phyloP scores from a whole-genome alignment of 805 yeast genomes.

The Hanseniaspora vineae region DNA sequence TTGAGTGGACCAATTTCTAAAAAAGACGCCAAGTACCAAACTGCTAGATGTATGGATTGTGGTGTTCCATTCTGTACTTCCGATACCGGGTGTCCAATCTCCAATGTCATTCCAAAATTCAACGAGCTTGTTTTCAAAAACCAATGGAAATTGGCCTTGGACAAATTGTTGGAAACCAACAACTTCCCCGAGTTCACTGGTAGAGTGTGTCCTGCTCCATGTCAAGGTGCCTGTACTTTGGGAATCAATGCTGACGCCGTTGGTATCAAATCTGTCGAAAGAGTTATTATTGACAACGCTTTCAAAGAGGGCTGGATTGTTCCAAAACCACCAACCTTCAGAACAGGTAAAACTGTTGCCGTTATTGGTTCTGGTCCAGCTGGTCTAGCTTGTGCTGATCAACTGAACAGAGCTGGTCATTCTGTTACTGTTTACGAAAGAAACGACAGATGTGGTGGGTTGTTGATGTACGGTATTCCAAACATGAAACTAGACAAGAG shows the following conservation, averaged over 20 bases:
- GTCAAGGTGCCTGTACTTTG: conserved; percentile 92
- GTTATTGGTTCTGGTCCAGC: conserved; percentile 95
- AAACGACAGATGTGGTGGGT: conserved; percentile 91
- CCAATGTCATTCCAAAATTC: conserved; percentile 96
- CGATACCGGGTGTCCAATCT: conserved; percentile 95
- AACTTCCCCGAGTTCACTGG: conserved; percentile 98
- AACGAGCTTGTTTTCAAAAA: conserved; percentile 91
- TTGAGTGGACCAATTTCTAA: conserved; percentile 67
- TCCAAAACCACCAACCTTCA: conserved; percentile 62
- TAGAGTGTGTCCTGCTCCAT: conserved; percentile 97
- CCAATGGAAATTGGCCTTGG: conserved; percentile 89
- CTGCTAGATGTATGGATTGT: conserved; percentile 99
- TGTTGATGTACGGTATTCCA: conserved; percentile 98
- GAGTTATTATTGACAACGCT: conserved; percentile 92
- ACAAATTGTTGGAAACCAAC: conserved; percentile 86
- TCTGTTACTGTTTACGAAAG: conserved; percentile 84
- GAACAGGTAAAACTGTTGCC: conserved; percentile 81
- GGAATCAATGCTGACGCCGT: conserved; percentile 93
- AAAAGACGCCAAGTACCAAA: conserved; percentile 78
- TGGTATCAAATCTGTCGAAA: conserved; percentile 90
- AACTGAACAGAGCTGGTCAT: conserved; percentile 93
- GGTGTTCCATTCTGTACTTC: conserved; percentile 99
- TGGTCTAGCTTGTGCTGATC: conserved; percentile 95
- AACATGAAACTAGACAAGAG: conserved; percentile 95
- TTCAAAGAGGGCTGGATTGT: conserved; percentile 94